Conservation (phyloP, 2,329 filamentous ascomycete species). For the Hypoxylon sp. region DNA sequence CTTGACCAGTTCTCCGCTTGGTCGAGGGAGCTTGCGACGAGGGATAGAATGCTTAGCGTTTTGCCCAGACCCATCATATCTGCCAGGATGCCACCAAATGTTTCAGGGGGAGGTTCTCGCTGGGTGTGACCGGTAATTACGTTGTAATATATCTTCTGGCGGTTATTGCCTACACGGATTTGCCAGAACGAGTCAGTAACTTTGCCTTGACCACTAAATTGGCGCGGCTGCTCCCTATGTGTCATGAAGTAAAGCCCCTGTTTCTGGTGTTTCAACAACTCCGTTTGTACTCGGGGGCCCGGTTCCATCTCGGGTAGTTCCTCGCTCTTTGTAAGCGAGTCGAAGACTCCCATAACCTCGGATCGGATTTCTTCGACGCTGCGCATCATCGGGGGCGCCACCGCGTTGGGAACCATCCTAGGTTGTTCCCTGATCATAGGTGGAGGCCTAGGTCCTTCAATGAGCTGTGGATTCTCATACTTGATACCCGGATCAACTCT, state of each 20-base stretch:
- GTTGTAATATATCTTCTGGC: slow-evolving; percentile 77
- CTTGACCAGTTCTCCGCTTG: slow-evolving; percentile 72
- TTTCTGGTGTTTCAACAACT: slow-evolving; percentile 86
- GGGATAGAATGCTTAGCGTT: slow-evolving; percentile 84
- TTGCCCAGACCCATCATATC: slow-evolving; percentile 94
- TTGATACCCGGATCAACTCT: slow-evolving; percentile 75
- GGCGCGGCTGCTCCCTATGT: slow-evolving; percentile 77
- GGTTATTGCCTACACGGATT: slow-evolving; percentile 60
- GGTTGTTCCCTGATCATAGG: slow-evolving; percentile 52
- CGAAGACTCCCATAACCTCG: slow-evolving; percentile 89
- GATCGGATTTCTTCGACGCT: slow-evolving; percentile 88
- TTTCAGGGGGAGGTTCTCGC: slow-evolving; percentile 70
- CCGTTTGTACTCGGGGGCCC: slow-evolving; percentile 69
- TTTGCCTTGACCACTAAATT: slow-evolving; percentile 66
- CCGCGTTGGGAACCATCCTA: slow-evolving; percentile 35
- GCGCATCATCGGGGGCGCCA: slow-evolving; percentile 58
- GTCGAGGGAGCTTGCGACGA: slow-evolving; percentile 74
- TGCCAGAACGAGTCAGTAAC: slow-evolving; percentile 83
- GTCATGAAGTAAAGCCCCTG: slow-evolving; percentile 91
- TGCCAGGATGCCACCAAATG: slow-evolving; percentile 79
- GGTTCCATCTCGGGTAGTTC: slow-evolving; percentile 81
- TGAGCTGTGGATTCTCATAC: slow-evolving; percentile 81
- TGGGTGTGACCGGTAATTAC: slow-evolving; percentile 82
- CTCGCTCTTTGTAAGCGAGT: slow-evolving; percentile 80
- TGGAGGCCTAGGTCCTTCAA: slow-evolving; percentile 59